phyloP scores from a whole-genome alignment of 495 filamentous ascomycete genomes.

The Lophiostoma macrostomum region DNA sequence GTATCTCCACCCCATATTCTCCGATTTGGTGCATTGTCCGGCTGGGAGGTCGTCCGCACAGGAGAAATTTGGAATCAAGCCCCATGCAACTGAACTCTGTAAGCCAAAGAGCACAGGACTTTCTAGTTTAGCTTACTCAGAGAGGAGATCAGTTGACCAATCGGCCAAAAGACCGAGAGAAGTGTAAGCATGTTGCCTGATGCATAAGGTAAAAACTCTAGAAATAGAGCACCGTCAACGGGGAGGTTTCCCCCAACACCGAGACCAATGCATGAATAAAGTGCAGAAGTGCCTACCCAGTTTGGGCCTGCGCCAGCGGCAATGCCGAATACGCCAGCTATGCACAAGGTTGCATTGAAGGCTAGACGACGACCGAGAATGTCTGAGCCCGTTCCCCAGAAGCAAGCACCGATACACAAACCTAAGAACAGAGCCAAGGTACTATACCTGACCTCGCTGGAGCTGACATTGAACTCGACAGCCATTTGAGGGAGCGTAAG shows the following conservation, averaged over 20 bases:
- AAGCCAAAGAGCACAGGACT: background rate
- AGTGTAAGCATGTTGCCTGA: constrained; percentile 55
- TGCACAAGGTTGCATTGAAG: constrained; percentile 57
- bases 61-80: constrained; percentile 52
- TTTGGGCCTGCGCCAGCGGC: constrained; percentile 50
- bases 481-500: constrained; percentile 53
- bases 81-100: constrained; percentile 51
- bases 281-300: constrained; percentile 48
- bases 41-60: constrained; percentile 35
- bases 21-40: constrained; percentile 52
- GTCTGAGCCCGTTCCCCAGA: constrained; percentile 59
- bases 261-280: constrained; percentile 45
- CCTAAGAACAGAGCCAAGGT: constrained; percentile 56
- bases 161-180: constrained; percentile 59
- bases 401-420: constrained; percentile 56
- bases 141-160: constrained; percentile 53
- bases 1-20: constrained; percentile 80
- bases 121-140: constrained; percentile 7
- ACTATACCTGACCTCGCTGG: constrained; percentile 46
- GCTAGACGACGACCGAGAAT: constrained; percentile 57
- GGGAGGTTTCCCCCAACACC: constrained; percentile 58
- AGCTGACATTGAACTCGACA: constrained; percentile 52
- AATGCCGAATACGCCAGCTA: constrained; percentile 55
- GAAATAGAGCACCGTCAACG: constrained; percentile 55
- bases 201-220: constrained; percentile 57